A percentile compares a stretch with the other conserved stretches of the same genome.
phyloP scores from a whole-genome alignment of 345 rosid species.

The Ceriops zippeliana region DNA sequence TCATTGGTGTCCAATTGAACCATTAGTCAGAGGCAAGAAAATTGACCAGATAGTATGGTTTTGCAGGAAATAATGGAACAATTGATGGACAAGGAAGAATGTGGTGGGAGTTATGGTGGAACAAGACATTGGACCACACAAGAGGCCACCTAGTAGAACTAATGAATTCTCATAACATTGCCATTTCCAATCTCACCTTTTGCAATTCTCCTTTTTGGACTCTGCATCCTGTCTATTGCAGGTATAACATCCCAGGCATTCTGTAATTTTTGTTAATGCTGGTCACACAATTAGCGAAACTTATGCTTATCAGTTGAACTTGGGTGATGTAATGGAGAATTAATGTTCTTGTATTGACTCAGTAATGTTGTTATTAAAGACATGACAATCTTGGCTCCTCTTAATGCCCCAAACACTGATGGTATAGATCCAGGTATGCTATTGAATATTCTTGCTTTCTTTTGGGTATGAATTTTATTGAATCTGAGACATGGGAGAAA shows the following conservation, averaged over 20 bases:
- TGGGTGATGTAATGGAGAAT: slow-evolving; percentile 3
- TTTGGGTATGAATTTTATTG: not conserved
- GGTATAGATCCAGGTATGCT: slow-evolving; percentile 88
- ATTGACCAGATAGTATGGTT: not conserved
- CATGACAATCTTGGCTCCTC: slow-evolving; percentile 91
- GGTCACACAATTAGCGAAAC: no score
- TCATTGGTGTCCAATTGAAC: not conserved
- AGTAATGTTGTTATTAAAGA: slow-evolving; percentile 79
- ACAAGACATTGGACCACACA: slow-evolving; percentile 74
- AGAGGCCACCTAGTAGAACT: slow-evolving; percentile 94
- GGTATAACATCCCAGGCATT: slow-evolving; percentile 35
- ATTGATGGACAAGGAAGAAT: slow-evolving; percentile 94
- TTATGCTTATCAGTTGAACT: not conserved
- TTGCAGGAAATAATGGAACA: slow-evolving; percentile 83
- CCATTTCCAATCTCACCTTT: slow-evolving; percentile 82
- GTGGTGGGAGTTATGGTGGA: slow-evolving; percentile 99
- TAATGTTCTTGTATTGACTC: slow-evolving; percentile 25
- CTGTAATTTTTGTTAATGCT: not conserved
- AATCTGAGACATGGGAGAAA: not conserved
- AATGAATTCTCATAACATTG: slow-evolving; percentile 68
- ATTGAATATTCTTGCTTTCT: not conserved
- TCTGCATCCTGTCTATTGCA: slow-evolving; percentile 90
- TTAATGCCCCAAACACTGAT: slow-evolving; percentile 94
- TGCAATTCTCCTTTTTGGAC: slow-evolving; percentile 96
- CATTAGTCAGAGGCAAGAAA: not conserved